Evolutionary conservation across 441 rosid species (phyloP), one percentile per base, ranked within the genome.

Genomic region (Syzygium malaccense): DNA sequence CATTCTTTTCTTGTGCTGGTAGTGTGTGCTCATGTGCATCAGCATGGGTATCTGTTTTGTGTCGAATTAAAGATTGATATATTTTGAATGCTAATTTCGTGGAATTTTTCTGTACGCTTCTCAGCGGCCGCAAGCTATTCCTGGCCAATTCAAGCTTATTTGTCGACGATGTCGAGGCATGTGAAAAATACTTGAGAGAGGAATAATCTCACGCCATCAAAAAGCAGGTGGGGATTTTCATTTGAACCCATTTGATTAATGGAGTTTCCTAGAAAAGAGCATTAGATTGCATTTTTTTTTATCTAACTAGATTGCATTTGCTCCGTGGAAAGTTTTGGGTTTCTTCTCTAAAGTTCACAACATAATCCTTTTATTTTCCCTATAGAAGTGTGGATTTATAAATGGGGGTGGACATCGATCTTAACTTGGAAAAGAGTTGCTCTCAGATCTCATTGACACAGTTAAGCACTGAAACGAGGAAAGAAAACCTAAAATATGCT

Each of bases 101-200:
- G 17, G 26, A 75, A 41, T 78, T 41, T 45, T 41, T 51, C 55
- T 48, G 9, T 51, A 45, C 33, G 6, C 68, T 45, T 95, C 88
- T 86, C 95, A 97, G 99, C 92, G 99, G 99, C 23, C 98, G 98
- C 55, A 98, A 98, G 96, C 94, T 98, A 87, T 98, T 98, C 91
- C 92, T 98, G 84, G 94, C 95, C 41, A 96, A 98, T 87, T 93
- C 99, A 58, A 98, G 98, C 89, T 89, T 96, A 90, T 98, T 98
- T 92, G 99, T 98, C 90, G 99, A 98, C 92, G 99, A 97, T 93
- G 96, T 91, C 20, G 97, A 94, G 91, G 97, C 98, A 55, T 95
- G 92, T 88, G 97, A 96, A 45, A 89, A 92, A 87, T 96, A 98
- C 91, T 94, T 94, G 87, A 94, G 99, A 89, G 97, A 94, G 75